Conservation (phyloP, 78 protist species). For the Ministeria vibrans region DNA sequence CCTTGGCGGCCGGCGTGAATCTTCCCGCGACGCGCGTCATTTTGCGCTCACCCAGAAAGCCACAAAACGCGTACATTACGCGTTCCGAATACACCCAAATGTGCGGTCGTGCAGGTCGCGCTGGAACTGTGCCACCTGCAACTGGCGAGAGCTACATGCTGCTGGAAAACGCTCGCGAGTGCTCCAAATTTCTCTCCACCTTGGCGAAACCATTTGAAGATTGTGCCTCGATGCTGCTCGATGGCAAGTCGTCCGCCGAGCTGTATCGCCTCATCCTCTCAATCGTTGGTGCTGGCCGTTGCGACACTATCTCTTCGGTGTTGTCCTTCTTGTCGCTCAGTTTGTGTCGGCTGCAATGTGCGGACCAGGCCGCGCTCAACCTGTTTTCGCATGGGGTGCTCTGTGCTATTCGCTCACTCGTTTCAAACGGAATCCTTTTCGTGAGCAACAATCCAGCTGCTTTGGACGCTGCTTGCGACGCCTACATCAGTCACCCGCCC, state of each 20-base stretch:
- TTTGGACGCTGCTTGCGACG: too few species aligned
- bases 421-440: too few species aligned
- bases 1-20: conserved; percentile 65
- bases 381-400: background rate
- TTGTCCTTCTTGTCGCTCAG: background rate
- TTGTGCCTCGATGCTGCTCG: background rate
- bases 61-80: background rate
- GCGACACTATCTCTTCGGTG: background rate
- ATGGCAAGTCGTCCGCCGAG: background rate
- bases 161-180: too few species aligned
- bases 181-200: background rate
- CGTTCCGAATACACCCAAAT: background rate
- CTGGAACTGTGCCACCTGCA: conserved; percentile 12
- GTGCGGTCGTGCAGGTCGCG: conserved; percentile 51
- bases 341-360: background rate
- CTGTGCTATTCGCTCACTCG: too few species aligned
- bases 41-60: background rate
- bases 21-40: conserved; percentile 46
- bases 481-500: too few species aligned
- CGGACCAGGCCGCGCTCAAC: background rate
- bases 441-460: too few species aligned
- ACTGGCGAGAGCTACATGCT: conserved; percentile 27
- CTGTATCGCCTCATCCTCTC: background rate
- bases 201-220: background rate
- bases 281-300: background rate